Percentiles rank a stretch among this genome's conserved stretches.
Evolutionary conservation across 2,329 filamentous ascomycete genomes (phyloP).

Genomic region (Diplodia sapinea): DNA sequence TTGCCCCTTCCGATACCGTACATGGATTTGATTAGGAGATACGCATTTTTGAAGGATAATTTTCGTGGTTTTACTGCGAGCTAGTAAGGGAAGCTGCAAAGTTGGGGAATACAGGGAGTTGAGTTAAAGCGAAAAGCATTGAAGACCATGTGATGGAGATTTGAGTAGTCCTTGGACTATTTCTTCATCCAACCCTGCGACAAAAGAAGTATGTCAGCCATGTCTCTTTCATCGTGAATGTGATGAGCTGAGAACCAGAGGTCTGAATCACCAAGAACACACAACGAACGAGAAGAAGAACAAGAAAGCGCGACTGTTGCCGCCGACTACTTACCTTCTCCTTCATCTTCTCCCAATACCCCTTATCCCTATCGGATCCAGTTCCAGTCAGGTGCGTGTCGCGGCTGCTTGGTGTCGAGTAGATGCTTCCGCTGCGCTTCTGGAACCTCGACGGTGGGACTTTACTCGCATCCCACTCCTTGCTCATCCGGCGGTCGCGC

Average conservation of each 20-base stretch:
- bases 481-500: constrained; percentile 45
- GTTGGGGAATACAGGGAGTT: neutral
- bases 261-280: neutral
- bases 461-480: constrained; percentile 65
- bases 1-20: neutral
- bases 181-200: constrained; percentile 28
- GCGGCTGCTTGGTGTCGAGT: constrained; percentile 67
- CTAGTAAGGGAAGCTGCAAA: neutral
- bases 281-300: neutral
- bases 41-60: neutral
- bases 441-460: constrained; percentile 72
- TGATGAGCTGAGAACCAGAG: neutral
- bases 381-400: constrained; percentile 67
- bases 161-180: neutral
- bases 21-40: neutral
- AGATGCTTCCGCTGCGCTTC: constrained; percentile 72
- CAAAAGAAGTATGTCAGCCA: neutral
- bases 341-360: constrained; percentile 62
- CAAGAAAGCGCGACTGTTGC: neutral
- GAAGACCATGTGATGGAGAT: neutral
- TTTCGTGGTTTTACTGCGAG: neutral
- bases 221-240: neutral
- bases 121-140: neutral
- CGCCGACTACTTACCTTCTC: constrained; percentile 43
- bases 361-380: constrained; percentile 53